A percentile compares a stretch with the other conserved stretches of the same genome.
phyloP scores from a whole-genome alignment of 257 asterid genomes.

The Ehretia macrophylla region DNA sequence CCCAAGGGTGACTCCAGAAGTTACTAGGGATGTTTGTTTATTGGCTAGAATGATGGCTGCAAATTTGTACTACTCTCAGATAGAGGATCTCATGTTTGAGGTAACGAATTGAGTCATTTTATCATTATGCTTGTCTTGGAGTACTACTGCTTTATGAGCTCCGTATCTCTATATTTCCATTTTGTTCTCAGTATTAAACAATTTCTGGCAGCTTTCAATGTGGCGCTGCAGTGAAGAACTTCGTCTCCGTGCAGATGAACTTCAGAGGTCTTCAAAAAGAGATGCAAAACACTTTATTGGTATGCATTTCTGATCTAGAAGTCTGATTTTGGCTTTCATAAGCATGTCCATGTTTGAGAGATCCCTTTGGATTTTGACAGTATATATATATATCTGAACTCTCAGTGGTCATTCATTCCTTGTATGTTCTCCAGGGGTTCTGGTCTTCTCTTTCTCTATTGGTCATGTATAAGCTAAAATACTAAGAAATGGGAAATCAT shows the following conservation, averaged over 20 bases:
- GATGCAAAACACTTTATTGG: slow-evolving; percentile 88
- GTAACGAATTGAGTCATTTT: slow-evolving; percentile 23
- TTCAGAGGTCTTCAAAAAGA: slow-evolving; percentile 65
- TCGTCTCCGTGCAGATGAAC: slow-evolving; percentile 61
- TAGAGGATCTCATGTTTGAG: slow-evolving; percentile 98
- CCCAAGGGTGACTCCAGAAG: slow-evolving; percentile 98
- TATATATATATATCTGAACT: background rate
- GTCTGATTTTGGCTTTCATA: background rate
- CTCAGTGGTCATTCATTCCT: background rate
- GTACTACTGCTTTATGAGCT: background rate
- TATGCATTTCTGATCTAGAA: slow-evolving; percentile 6
- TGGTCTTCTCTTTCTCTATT: background rate
- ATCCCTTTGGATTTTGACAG: background rate
- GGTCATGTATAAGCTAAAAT: no score
- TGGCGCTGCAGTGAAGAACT: slow-evolving; percentile 98
- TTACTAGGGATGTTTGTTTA: slow-evolving; percentile 89
- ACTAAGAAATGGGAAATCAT: background rate
- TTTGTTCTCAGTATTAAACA: background rate
- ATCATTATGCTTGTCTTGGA: background rate
- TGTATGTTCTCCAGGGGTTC: background rate
- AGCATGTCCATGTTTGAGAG: background rate
- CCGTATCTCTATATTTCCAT: background rate
- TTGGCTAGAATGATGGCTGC: slow-evolving; percentile 99
- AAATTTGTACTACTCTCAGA: slow-evolving; percentile 81
- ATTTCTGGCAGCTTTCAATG: slow-evolving; percentile 70